Evolutionary conservation across 73 alveolate genomes (phyloP).

Genomic region (Paramecium sexaurelia): DNA sequence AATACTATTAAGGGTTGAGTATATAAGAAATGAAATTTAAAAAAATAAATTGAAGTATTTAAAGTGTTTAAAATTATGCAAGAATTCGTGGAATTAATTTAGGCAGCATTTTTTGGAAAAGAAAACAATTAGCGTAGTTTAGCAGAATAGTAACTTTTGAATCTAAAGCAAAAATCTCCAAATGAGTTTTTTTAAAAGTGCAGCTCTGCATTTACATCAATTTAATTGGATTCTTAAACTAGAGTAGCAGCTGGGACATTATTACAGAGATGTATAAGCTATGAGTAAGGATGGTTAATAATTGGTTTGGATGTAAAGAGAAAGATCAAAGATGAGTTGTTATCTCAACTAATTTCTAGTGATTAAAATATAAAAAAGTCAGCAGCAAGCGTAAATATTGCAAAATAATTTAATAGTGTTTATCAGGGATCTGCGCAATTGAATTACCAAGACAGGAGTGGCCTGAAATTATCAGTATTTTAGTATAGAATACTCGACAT

Average conservation of each 20-base stretch:
- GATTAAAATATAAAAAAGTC: background rate
- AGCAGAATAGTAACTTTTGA: constrained; percentile 10
- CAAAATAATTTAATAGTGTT: background rate
- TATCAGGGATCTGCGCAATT: constrained; percentile 32
- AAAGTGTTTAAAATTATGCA: constrained; percentile 30
- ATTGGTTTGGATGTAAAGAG: background rate
- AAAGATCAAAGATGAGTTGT: background rate
- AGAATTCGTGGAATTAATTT: constrained; percentile 22
- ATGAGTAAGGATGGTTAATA: constrained; percentile 31
- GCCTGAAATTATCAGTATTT: constrained; percentile 5
- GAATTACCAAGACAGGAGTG: constrained; percentile 56
- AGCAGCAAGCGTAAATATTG: constrained; percentile 15
- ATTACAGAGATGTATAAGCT: background rate
- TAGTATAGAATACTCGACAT: constrained; percentile 39
- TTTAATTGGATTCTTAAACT: background rate
- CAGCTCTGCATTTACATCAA: background rate
- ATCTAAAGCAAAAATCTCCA: background rate
- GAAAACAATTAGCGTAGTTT: background rate
- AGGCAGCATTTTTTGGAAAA: background rate
- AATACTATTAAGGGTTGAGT: background rate
- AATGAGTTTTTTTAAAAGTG: background rate
- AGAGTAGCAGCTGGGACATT: constrained; percentile 44
- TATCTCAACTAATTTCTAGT: constrained; percentile 26
- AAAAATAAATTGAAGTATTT: constrained; percentile 39
- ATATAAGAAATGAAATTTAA: background rate